A percentile compares a stretch with the other conserved stretches of the same genome.
These are phyloP conservation scores for Chaetomiaceae sp. DNA, from an alignment of 2,329 filamentous ascomycete genomes.

Conservation along the genomic window DNA sequence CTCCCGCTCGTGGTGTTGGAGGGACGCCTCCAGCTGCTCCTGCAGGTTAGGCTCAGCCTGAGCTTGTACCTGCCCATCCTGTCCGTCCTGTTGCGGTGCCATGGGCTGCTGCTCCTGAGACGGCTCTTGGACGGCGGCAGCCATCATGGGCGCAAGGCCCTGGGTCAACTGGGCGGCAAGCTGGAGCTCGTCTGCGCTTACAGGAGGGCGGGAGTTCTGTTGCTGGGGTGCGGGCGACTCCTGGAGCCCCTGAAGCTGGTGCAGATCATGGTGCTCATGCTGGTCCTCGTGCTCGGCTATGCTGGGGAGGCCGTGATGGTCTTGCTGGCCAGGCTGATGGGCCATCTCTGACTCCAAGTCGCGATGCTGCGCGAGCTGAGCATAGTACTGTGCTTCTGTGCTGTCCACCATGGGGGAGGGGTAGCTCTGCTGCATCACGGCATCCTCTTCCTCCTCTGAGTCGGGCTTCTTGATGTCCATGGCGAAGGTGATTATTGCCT, in stretches of 20 bases:
- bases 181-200: conserved; percentile 53
- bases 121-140: conserved; percentile 35
- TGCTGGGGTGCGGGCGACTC: conserved; percentile 38
- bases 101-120: conserved; percentile 30
- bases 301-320: conserved; percentile 25
- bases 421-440: conserved; percentile 37
- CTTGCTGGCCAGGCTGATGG: conserved; percentile 20
- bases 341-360: conserved; percentile 21
- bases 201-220: conserved; percentile 38
- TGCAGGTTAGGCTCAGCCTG: conserved; percentile 14
- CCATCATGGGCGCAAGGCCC: conserved; percentile 48
- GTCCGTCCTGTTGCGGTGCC: conserved; percentile 2
- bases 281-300: conserved; percentile 18
- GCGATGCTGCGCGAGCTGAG: conserved; percentile 33
- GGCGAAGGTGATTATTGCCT: not conserved
- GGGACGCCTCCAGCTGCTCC: conserved; percentile 19
- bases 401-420: conserved; percentile 43
- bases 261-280: conserved; percentile 24
- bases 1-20: conserved; percentile 26
- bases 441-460: conserved; percentile 34
- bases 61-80: not conserved
- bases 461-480: conserved; percentile 33
- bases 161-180: conserved; percentile 55
- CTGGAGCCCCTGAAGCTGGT: conserved; percentile 26
- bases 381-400: conserved; percentile 43